Evolutionary conservation across 2,329 filamentous ascomycete genomes (phyloP), one percentile per base, ranked within the genome.

Genomic region (Fusarium sp.): DNA sequence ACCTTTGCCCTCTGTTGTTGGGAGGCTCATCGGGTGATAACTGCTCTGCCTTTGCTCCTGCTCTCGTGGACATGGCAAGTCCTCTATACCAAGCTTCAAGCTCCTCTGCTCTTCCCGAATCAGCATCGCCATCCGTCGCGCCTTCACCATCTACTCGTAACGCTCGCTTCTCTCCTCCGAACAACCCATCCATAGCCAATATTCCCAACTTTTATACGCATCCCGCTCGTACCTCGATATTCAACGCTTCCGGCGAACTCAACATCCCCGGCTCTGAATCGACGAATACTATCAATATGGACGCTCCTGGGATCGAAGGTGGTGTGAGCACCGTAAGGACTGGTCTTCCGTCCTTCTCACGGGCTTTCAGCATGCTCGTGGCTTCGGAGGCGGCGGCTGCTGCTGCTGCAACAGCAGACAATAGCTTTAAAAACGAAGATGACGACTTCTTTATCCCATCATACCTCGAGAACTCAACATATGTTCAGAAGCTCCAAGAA

Each of bases 381-480:
- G 73, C 75, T 40, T 72, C 73, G 58, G 74, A 78, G 66, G 69
- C 76, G 33, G 55, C 66, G 10, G 33, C 47, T 26, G 23, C 75
- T 26, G 33, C 47, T 18, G 23, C 75, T 26, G 52, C 66, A 18
- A 74, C 75, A 26, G 52, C 66, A 18, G 74, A 78, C 33, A 65
- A 57, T 45, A 67, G 67, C 40, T 42, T 74, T 70, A 68, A 74
- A 16, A 66, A 72, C 53, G 66, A 72, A 10, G 74, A 76, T 2
- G 74, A 84, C 60, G 73, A 79, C 60, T 95, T 95, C 83, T 94
- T 97, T 78, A 86, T 90, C 12, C 95, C 95, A 1, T 94, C 93
- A 7, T 97, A 97, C 80, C 86, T 98, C 44, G 84, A 85, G 71
- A 88, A 88, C 38, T 95, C 93, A 15, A 88, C 89, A 74, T 94